Conservation (phyloP, 2,329 filamentous ascomycete genomes). For the Botryosphaeria agaves region DNA sequence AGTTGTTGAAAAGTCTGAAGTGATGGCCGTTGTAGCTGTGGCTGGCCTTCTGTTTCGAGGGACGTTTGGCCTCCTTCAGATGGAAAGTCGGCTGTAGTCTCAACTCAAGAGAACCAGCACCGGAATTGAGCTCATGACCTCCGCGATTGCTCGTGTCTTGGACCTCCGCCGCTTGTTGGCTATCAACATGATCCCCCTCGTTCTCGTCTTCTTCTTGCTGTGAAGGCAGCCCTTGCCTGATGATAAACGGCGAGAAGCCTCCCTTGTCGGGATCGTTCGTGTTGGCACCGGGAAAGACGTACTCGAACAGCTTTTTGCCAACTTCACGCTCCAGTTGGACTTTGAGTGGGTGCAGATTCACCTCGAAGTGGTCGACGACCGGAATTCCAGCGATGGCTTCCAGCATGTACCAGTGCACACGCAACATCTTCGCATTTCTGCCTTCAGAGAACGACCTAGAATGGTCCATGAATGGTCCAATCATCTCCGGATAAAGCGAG, state of each 20-base stretch:
- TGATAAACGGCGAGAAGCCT: slow-evolving; percentile 44
- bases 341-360: slow-evolving; percentile 82
- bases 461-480: slow-evolving; percentile 69
- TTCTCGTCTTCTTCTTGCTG: slow-evolving; percentile 31
- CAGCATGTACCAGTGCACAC: slow-evolving; percentile 94
- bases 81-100: slow-evolving; percentile 69
- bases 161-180: not conserved
- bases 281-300: slow-evolving; percentile 81
- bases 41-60: slow-evolving; percentile 10
- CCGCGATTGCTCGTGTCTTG: slow-evolving; percentile 1
- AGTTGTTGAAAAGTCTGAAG: slow-evolving; percentile 17
- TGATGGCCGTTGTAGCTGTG: slow-evolving; percentile 16
- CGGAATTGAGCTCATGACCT: slow-evolving; percentile 25
- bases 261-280: slow-evolving; percentile 28
- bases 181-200: slow-evolving; percentile 18
- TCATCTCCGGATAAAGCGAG: slow-evolving; percentile 90
- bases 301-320: slow-evolving; percentile 86
- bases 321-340: slow-evolving; percentile 87
- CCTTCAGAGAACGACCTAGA: slow-evolving; percentile 33
- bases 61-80: slow-evolving; percentile 23
- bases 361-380: slow-evolving; percentile 92
- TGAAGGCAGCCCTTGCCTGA: slow-evolving; percentile 31
- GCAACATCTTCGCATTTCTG: slow-evolving; percentile 66
- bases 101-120: slow-evolving; percentile 60
- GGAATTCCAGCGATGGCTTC: slow-evolving; percentile 96